These are phyloP conservation scores for Thraustochytrium striatum DNA, from an alignment of 352 stramenopile genomes.

Conservation along the genomic window DNA sequence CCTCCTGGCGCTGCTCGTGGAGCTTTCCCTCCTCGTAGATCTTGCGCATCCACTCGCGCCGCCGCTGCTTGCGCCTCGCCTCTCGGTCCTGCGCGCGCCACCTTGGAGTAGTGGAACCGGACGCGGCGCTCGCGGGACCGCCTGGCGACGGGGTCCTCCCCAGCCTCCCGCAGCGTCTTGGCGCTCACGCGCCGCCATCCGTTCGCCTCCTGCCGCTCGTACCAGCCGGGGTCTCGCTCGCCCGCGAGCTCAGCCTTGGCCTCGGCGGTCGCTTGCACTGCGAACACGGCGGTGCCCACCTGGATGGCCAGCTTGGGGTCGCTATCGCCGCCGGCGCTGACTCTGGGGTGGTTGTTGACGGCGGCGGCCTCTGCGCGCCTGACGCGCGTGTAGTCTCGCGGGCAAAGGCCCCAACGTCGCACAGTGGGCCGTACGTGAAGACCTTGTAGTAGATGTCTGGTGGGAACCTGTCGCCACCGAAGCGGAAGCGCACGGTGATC, in stretches of 20 bases:
- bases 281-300: constrained; percentile 69
- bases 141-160: constrained; percentile 38
- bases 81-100: constrained; percentile 53
- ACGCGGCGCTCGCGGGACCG: not conserved
- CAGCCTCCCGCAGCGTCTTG: constrained; percentile 58
- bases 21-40: constrained; percentile 34
- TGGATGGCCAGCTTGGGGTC: constrained; percentile 59
- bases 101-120: constrained; percentile 54
- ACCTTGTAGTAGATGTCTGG: constrained; percentile 91
- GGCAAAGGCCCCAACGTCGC: constrained; percentile 81
- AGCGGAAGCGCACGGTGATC: constrained; percentile 70
- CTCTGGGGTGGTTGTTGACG: constrained; percentile 45
- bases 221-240: constrained; percentile 62
- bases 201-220: constrained; percentile 79
- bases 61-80: constrained; percentile 43
- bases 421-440: constrained; percentile 74
- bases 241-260: constrained; percentile 54
- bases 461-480: constrained; percentile 75
- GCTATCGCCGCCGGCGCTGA: not conserved
- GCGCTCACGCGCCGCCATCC: constrained; percentile 78
- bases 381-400: constrained; percentile 72
- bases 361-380: constrained; percentile 34
- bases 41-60: constrained; percentile 54
- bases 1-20: not conserved
- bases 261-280: constrained; percentile 59